Conservation (phyloP, 2,329 filamentous ascomycete species). For the Sclerotinia borealis region DNA sequence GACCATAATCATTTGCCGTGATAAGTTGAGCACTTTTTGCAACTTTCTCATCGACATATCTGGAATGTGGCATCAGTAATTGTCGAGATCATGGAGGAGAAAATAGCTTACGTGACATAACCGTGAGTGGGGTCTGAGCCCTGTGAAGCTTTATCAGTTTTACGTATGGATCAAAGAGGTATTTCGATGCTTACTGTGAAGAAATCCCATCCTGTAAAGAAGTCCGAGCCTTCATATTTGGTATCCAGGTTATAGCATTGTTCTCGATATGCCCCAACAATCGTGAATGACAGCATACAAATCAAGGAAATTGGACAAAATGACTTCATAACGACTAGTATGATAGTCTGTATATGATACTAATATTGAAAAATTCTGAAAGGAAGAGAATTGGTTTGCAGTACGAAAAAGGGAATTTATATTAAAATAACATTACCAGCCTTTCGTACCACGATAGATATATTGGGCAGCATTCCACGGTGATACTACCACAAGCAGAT, state of each 20-base stretch:
- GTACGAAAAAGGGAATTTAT: not conserved
- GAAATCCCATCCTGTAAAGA: constrained; percentile 4
- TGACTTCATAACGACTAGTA: not conserved
- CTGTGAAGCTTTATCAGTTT: not conserved
- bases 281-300: not conserved
- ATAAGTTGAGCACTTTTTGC: not conserved
- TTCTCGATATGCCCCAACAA: not conserved
- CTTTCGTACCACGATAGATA: not conserved
- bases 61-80: not conserved
- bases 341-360: not conserved
- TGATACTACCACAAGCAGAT: not conserved
- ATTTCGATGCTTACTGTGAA: not conserved
- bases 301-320: not conserved
- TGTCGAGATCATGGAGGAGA: not conserved
- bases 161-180: not conserved
- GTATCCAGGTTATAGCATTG: not conserved
- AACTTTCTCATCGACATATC: not conserved
- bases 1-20: constrained; percentile 30
- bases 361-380: not conserved
- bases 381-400: not conserved
- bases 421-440: not conserved
- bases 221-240: not conserved
- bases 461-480: not conserved
- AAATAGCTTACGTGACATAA: constrained; percentile 19
- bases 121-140: constrained; percentile 5